phyloP scores from a whole-genome alignment of 1,139 yeast genomes.

The Scheffersomyces parashehatae region DNA sequence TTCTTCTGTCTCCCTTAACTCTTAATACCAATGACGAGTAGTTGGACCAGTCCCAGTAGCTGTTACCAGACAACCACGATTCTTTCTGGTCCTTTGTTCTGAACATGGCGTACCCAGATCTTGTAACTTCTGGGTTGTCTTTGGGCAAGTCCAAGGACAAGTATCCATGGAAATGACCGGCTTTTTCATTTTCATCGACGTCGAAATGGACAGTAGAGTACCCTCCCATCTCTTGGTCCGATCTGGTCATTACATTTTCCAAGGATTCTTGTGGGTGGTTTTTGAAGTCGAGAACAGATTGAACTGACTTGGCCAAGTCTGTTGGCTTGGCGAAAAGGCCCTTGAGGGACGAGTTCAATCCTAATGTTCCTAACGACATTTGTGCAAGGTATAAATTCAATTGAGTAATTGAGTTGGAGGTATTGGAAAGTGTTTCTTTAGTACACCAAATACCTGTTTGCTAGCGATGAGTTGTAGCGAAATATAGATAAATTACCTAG shows the following conservation, averaged over 20 bases:
- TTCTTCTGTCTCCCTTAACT: conserved; percentile 73
- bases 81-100: conserved; percentile 66
- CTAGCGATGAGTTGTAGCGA: too few relatives aligned
- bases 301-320: conserved; percentile 31
- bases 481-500: too few relatives aligned
- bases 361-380: conserved; percentile 49
- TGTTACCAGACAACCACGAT: conserved; percentile 47
- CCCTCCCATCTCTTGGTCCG: conserved; percentile 79
- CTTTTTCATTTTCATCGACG: conserved; percentile 29
- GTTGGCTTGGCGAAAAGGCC: conserved; percentile 37
- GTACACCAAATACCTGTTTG: not conserved
- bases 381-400: not conserved
- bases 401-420: not conserved
- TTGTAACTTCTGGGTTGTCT: conserved; percentile 63
- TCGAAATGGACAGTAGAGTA: conserved; percentile 65
- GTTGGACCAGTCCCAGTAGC: conserved; percentile 65
- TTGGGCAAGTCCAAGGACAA: conserved; percentile 75
- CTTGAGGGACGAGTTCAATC: conserved; percentile 38
- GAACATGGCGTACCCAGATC: conserved; percentile 87
- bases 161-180: conserved; percentile 70
- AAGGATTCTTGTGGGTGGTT: conserved; percentile 41
- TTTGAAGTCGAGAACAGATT: conserved; percentile 58
- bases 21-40: conserved; percentile 63
- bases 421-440: not conserved
- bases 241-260: conserved; percentile 54